Conservation (phyloP, 2,329 filamentous ascomycete species). For the Sordariomycetes sp. region DNA sequence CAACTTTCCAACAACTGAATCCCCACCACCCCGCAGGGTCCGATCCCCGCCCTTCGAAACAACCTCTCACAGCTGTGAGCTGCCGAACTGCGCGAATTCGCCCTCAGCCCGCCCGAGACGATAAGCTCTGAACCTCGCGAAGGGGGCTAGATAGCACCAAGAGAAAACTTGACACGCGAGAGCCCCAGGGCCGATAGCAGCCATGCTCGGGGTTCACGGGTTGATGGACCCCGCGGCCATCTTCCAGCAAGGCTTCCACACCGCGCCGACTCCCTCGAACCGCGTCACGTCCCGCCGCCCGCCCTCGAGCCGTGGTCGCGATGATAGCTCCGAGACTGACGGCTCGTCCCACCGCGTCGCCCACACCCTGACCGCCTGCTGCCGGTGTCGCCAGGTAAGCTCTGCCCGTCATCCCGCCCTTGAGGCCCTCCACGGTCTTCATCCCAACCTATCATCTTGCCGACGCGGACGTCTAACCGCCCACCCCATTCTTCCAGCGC, state of each 20-base stretch:
- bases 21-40: background rate
- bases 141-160: background rate
- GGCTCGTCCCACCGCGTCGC: conserved; percentile 53
- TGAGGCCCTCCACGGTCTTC: background rate
- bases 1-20: background rate
- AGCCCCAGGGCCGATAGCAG: background rate
- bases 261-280: conserved; percentile 9
- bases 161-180: conserved; percentile 1
- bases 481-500: conserved; percentile 42
- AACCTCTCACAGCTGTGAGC: background rate
- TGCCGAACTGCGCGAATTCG: background rate
- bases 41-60: background rate
- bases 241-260: conserved; percentile 45
- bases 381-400: conserved; percentile 65
- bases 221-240: conserved; percentile 50
- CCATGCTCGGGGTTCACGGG: conserved; percentile 7
- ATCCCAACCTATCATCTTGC: background rate
- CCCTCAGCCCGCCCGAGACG: background rate
- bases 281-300: conserved; percentile 6
- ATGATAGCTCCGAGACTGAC: conserved; percentile 37
- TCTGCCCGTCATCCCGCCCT: conserved; percentile 2
- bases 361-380: conserved; percentile 72
- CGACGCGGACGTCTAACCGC: background rate
- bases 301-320: conserved; percentile 16
- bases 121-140: background rate